Conservation (phyloP, 2,329 filamentous ascomycete species). For the Geoglossum cookeanum region DNA sequence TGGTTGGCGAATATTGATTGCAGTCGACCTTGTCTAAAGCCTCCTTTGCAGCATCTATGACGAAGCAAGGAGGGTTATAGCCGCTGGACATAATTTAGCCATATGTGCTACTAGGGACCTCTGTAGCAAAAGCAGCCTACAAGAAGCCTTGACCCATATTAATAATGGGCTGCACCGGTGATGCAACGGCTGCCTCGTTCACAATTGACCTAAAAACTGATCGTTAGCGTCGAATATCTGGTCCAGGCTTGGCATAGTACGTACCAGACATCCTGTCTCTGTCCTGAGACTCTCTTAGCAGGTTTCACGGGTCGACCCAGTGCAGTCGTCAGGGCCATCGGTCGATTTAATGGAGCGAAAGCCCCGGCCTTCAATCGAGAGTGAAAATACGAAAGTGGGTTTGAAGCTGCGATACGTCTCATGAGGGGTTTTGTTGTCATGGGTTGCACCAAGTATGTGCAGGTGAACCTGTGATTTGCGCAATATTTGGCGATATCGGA, state of each 20-base stretch:
- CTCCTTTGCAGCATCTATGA: slow-evolving; percentile 76
- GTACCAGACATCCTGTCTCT: slow-evolving; percentile 40
- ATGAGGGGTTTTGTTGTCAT: not conserved
- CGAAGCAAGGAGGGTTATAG: slow-evolving; percentile 85
- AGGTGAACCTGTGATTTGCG: too few species aligned
- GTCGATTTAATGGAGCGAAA: not conserved
- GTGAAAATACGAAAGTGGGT: not conserved
- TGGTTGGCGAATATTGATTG: slow-evolving; percentile 96
- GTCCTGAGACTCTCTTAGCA: slow-evolving; percentile 32
- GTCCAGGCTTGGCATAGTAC: slow-evolving; percentile 1
- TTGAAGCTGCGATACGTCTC: not conserved
- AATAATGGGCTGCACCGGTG: slow-evolving; percentile 43
- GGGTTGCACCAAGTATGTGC: not conserved
- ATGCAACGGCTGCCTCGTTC: slow-evolving; percentile 46
- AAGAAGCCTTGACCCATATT: slow-evolving; percentile 49
- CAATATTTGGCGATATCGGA: not conserved
- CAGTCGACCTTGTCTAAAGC: slow-evolving; percentile 84
- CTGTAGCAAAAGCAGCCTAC: slow-evolving; percentile 17
- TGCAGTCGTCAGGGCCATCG: not conserved
- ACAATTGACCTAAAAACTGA: slow-evolving; percentile 35
- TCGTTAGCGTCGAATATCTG: not conserved
- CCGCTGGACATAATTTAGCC: slow-evolving; percentile 27
- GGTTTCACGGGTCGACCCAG: slow-evolving; percentile 26
- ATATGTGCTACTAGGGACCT: slow-evolving; percentile 1
- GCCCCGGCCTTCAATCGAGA: not conserved